Evolutionary conservation across 2,329 filamentous ascomycete species (phyloP), one percentile per base, ranked within the genome.

Genomic region (Clathrospora elynae): DNA sequence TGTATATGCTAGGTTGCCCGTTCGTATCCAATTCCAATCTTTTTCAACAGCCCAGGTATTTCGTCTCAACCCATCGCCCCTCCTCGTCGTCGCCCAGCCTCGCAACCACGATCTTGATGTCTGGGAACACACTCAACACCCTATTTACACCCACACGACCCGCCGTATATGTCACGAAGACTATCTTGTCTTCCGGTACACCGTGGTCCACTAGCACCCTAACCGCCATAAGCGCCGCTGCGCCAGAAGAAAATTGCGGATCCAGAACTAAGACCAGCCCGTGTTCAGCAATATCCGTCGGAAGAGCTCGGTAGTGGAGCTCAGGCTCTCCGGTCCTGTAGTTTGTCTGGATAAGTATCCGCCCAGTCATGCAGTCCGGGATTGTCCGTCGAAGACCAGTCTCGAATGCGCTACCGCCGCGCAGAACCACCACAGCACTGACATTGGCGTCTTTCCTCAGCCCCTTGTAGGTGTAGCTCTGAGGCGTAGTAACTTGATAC

Each of bases 121-220:
- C 84, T 0, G 93, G 90, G 61, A 93, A 99, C 3, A 96, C 93
- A 43, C 86, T 89, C 49, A 89, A 87, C 59, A 99, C 73, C 51
- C 93, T 80, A 64, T 93, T 90, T 49, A 97, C 69, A 1, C 91
- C 93, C 57, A 88, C 83, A 53, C 84, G 84, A 6, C 92, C 92
- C 3, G 91, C 92, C 53, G 90, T 87, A 66, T 95, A 96, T 3
- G 92, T 96, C 25, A 95, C 91, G 67, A 97, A 86, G 22, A 96
- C 88, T 53, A 99, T 96, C 53, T 80, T 85, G 31, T 89, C 82
- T 64, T 93, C 85, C 5, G 82, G 75, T 5, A 97, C 91, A 8
- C 93, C 93, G 64, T 97, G 91, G 68, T 99, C 93, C 11, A 96
- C 84, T 38, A 99, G 75, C n/a, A 97, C 89, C 63, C 93, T 87